Percentiles rank a stretch among this genome's conserved stretches.
Conservation (phyloP, 306 rosid species). For the Sicyos edulis region DNA sequence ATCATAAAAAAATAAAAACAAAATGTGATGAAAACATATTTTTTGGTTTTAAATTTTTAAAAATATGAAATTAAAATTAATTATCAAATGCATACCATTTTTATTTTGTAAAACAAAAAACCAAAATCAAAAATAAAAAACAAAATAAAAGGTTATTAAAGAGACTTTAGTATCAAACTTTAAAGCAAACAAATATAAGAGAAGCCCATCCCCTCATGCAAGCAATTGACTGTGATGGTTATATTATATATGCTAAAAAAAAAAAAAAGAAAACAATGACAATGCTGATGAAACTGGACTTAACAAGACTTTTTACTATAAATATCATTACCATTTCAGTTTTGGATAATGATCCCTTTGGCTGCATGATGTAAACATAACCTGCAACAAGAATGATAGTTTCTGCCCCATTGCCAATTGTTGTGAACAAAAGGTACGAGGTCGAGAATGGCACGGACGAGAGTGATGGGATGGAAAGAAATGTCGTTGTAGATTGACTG, state of each 20-base stretch:
- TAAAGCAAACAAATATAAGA: not conserved
- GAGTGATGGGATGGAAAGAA: not conserved
- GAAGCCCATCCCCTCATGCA: constrained; percentile 6
- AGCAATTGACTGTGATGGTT: not conserved
- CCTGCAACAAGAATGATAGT: not conserved
- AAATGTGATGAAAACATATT: too few relatives aligned
- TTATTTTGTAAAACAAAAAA: too few relatives aligned
- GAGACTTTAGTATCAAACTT: too few relatives aligned
- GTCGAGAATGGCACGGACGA: not conserved
- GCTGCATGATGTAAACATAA: not conserved
- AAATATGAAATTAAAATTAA: too few relatives aligned
- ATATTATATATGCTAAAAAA: not conserved
- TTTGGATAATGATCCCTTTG: not conserved
- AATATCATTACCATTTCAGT: not conserved
- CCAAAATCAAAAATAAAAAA: too few relatives aligned
- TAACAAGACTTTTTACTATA: not conserved
- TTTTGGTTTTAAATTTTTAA: too few relatives aligned
- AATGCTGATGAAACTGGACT: constrained; percentile 11
- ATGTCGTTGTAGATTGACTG: not conserved
- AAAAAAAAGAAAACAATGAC: not conserved
- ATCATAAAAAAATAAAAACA: too few relatives aligned
- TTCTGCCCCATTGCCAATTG: not conserved
- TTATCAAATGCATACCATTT: too few relatives aligned
- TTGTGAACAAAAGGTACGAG: not conserved
- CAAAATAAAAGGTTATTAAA: too few relatives aligned